Evolutionary conservation across 73 alveolate species (phyloP).

Genomic region (Durusdinium trenchii): DNA sequence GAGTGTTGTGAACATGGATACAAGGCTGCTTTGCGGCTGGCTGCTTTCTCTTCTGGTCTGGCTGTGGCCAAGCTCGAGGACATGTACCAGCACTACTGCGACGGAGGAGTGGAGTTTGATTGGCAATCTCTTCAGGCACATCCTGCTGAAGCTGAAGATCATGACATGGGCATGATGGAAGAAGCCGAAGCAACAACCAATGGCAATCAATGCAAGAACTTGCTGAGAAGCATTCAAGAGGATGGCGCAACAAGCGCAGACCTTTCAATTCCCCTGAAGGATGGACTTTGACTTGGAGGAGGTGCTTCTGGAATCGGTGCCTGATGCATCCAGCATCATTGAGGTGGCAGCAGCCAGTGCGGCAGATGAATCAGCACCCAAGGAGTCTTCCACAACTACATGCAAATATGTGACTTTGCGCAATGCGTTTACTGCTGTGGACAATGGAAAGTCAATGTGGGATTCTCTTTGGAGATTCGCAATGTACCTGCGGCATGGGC

Average conservation of each 20-base stretch:
- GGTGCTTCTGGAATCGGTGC: not conserved
- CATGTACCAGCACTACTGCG: not conserved
- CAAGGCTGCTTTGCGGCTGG: not conserved
- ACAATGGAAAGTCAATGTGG: not conserved
- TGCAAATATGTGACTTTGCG: not conserved
- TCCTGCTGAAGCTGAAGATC: not conserved
- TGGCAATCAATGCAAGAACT: not conserved
- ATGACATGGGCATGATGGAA: not conserved
- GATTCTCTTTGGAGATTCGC: not conserved
- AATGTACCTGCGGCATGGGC: not conserved
- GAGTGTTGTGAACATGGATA: not conserved
- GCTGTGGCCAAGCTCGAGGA: not conserved
- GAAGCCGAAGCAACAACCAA: not conserved
- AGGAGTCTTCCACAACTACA: not conserved
- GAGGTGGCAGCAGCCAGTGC: not conserved
- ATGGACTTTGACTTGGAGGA: not conserved
- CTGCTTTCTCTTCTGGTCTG: not conserved
- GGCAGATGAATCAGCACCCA: not conserved
- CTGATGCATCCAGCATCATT: not conserved
- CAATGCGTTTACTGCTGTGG: not conserved
- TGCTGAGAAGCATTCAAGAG: not conserved
- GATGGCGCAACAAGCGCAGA: not conserved
- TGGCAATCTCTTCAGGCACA: not conserved
- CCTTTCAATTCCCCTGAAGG: not conserved
- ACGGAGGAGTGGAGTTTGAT: not conserved